These are phyloP conservation scores for Pyrenophora teres DNA, from an alignment of 2,329 filamentous ascomycete genomes.

Conservation along the genomic window DNA sequence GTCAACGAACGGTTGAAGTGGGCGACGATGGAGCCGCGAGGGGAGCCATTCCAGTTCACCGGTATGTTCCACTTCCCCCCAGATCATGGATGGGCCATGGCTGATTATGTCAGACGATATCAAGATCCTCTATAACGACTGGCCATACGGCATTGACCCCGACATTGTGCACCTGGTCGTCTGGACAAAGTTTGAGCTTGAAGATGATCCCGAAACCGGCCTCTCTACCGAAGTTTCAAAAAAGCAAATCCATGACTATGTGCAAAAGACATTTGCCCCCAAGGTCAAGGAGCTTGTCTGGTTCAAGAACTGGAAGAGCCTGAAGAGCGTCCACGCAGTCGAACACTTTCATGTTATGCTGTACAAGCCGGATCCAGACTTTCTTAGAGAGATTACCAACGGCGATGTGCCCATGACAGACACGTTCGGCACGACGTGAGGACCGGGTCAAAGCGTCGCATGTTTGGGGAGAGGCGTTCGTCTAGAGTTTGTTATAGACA, in stretches of 20 bases:
- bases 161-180: conserved; percentile 84
- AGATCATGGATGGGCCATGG: background rate
- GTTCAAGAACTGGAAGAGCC: conserved; percentile 89
- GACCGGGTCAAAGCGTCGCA: background rate
- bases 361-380: conserved; percentile 71
- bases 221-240: conserved; percentile 69
- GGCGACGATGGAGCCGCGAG: conserved; percentile 54
- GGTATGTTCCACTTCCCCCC: conserved; percentile 2
- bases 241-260: conserved; percentile 70
- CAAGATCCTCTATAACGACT: conserved; percentile 85
- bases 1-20: conserved; percentile 72
- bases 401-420: conserved; percentile 69
- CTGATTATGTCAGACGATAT: conserved; percentile 58
- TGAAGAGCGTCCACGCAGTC: conserved; percentile 84
- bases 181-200: conserved; percentile 87
- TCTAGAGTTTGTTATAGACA: conserved; percentile 16
- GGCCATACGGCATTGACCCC: conserved; percentile 84
- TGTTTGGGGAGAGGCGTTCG: background rate
- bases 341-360: conserved; percentile 98
- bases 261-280: conserved; percentile 67
- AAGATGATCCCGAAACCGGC: conserved; percentile 68
- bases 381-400: conserved; percentile 71
- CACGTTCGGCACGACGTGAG: conserved; percentile 19
- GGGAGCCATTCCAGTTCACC: conserved; percentile 50
- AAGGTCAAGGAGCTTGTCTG: conserved; percentile 62